Conservation (phyloP, 2,329 filamentous ascomycete species). For the Aspergillus pseudoglaucus region DNA sequence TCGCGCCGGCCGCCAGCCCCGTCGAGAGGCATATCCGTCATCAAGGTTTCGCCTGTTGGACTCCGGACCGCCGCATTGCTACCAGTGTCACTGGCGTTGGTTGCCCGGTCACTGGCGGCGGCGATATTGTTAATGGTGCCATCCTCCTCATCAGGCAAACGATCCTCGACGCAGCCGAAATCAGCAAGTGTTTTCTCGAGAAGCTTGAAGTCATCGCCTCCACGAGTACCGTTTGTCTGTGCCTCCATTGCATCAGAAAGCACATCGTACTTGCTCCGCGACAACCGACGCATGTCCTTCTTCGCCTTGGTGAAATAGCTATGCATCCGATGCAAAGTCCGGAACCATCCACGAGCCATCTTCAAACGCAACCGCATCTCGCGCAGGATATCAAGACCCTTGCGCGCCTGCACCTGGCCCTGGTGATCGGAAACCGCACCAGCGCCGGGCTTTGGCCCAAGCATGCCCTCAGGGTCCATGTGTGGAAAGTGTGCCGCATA, state of each 20-base stretch:
- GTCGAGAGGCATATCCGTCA: conserved; percentile 22
- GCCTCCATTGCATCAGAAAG: conserved; percentile 22
- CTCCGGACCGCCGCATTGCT: conserved; percentile 37
- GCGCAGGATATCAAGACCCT: conserved; percentile 33
- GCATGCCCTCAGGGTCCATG: conserved; percentile 48
- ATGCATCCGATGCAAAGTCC: conserved; percentile 37
- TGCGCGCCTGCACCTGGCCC: conserved; percentile 29
- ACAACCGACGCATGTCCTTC: conserved; percentile 30
- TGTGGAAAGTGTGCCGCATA: conserved; percentile 51
- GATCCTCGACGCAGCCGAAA: conserved; percentile 35
- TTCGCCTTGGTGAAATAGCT: conserved; percentile 37
- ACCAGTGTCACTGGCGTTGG: conserved; percentile 32
- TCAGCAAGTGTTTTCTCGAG: conserved; percentile 37
- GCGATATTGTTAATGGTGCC: conserved; percentile 14
- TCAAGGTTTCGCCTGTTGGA: conserved; percentile 25
- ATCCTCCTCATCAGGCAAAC: conserved; percentile 33
- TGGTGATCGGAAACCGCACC: conserved; percentile 19
- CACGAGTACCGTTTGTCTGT: conserved; percentile 23
- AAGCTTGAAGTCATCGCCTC: conserved; percentile 34
- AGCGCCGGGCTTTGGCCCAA: conserved; percentile 30
- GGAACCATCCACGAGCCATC: conserved; percentile 39
- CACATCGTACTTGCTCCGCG: conserved; percentile 23
- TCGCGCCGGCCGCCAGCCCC: conserved; percentile 31
- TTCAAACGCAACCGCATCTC: conserved; percentile 35
- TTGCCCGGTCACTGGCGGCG: conserved; percentile 23